These are phyloP conservation scores for Verticillium isaacii DNA, from an alignment of 2,329 filamentous ascomycete genomes.

Conservation along the genomic window DNA sequence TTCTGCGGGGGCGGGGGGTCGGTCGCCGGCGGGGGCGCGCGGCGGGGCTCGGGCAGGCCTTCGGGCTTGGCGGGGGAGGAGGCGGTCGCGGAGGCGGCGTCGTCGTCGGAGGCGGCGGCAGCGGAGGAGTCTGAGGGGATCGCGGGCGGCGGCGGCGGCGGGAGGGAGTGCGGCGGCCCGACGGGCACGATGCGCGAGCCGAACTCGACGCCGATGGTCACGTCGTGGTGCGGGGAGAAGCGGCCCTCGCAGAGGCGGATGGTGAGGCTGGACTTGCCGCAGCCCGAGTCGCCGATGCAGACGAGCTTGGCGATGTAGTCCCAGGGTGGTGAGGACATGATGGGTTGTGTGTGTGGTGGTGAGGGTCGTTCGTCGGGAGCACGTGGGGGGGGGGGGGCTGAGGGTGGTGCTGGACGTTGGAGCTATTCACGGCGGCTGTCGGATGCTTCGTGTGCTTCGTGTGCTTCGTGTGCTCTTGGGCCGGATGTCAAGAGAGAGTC, in stretches of 20 bases:
- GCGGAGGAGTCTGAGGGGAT: slow-evolving; percentile 12
- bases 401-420: not conserved
- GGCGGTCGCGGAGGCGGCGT: slow-evolving; percentile 7
- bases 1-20: slow-evolving; percentile 43
- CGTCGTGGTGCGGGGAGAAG: slow-evolving; percentile 91
- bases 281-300: slow-evolving; percentile 93
- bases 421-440: not conserved
- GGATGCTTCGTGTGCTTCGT: not conserved
- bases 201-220: slow-evolving; percentile 96
- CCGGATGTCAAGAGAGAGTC: not conserved
- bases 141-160: slow-evolving; percentile 23
- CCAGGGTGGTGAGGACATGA: slow-evolving; percentile 70
- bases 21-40: slow-evolving; percentile 11
- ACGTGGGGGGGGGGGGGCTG: not conserved
- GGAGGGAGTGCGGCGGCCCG: slow-evolving; percentile 67
- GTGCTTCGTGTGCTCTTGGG: not conserved
- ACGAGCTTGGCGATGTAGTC: slow-evolving; percentile 99
- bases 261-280: slow-evolving; percentile 90
- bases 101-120: slow-evolving; percentile 6
- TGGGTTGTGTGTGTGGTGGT: slow-evolving; percentile 7
- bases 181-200: slow-evolving; percentile 90
- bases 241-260: slow-evolving; percentile 95
- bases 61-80: slow-evolving; percentile 16
- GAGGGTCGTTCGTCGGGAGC: not conserved
- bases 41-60: slow-evolving; percentile 51